Evolutionary conservation across 345 rosid species (phyloP).

Genomic region (Moricandia arvensis): DNA sequence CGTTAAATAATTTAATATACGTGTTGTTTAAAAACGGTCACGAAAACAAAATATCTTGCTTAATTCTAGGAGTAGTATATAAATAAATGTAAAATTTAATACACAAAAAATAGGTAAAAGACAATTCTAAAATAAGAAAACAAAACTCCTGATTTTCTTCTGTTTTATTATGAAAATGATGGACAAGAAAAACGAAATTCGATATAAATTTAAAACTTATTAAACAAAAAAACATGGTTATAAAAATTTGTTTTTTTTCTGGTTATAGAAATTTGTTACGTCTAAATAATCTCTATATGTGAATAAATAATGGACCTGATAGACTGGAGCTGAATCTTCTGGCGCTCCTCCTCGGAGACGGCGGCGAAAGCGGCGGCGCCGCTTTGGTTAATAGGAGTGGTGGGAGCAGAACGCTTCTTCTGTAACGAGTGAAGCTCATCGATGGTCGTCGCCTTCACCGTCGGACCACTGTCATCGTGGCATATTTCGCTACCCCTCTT

Average conservation of each 20-base stretch:
- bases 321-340: constrained; percentile 86
- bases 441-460: constrained; percentile 80
- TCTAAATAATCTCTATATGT: neutral
- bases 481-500: constrained; percentile 49
- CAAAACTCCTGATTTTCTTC: constrained; percentile 4
- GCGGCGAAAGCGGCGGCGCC: constrained; percentile 47
- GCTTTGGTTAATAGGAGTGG: constrained; percentile 57
- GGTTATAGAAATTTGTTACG: neutral
- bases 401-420: constrained; percentile 81
- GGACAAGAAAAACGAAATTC: constrained; percentile 17
- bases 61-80: neutral
- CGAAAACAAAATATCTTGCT: no score
- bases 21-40: no score
- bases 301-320: constrained; percentile 56
- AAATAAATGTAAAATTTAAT: neutral
- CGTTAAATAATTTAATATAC: no score
- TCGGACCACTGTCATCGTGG: constrained; percentile 67
- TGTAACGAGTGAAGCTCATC: constrained; percentile 96
- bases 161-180: constrained; percentile 3
- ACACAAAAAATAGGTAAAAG: neutral
- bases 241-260: no score
- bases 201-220: neutral
- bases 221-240: neutral
- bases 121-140: neutral
- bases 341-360: constrained; percentile 63